Evolutionary conservation across 352 stramenopile genomes (phyloP).

Genomic region (Globisporangium ultimum): DNA sequence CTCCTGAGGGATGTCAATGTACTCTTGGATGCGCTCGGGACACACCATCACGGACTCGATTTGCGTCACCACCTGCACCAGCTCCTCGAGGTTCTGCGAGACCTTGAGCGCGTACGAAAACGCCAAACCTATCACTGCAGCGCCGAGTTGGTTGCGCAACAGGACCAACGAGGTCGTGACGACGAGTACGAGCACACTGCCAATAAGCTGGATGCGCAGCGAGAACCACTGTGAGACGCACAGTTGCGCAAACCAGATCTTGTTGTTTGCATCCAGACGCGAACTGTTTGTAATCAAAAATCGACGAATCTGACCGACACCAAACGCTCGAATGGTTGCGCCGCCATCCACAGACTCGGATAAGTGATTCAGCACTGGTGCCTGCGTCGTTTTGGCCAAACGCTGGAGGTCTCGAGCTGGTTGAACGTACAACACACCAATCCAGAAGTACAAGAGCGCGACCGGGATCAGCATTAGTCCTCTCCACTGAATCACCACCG

Average conservation of each 20-base stretch:
- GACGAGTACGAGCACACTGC: too few relatives aligned
- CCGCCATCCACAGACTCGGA: too few relatives aligned
- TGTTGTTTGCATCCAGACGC: slow-evolving; percentile 39
- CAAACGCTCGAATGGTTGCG: too few relatives aligned
- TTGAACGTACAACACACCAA: too few relatives aligned
- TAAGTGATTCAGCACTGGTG: too few relatives aligned
- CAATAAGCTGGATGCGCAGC: slow-evolving; percentile 4
- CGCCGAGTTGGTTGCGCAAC: slow-evolving; percentile 5
- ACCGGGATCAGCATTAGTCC: too few relatives aligned
- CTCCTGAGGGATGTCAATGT: slow-evolving; percentile 63
- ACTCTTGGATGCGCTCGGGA: slow-evolving; percentile 88
- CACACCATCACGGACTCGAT: slow-evolving; percentile 82
- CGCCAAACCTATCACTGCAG: slow-evolving; percentile 61
- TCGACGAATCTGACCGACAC: too few relatives aligned
- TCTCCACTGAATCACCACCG: slow-evolving; percentile 56
- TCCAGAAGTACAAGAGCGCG: too few relatives aligned
- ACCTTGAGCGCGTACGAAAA: slow-evolving; percentile 91
- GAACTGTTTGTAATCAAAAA: slow-evolving; percentile 17
- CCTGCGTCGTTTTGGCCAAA: too few relatives aligned
- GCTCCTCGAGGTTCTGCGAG: slow-evolving; percentile 69
- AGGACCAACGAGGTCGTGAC: too few relatives aligned
- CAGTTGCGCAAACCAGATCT: slow-evolving; percentile 30
- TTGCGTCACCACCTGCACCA: slow-evolving; percentile 64
- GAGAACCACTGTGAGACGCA: slow-evolving; percentile 49
- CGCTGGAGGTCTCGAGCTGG: too few relatives aligned